Conservation (phyloP, 2,329 filamentous ascomycete genomes). For the Huntiella moniliformis region DNA sequence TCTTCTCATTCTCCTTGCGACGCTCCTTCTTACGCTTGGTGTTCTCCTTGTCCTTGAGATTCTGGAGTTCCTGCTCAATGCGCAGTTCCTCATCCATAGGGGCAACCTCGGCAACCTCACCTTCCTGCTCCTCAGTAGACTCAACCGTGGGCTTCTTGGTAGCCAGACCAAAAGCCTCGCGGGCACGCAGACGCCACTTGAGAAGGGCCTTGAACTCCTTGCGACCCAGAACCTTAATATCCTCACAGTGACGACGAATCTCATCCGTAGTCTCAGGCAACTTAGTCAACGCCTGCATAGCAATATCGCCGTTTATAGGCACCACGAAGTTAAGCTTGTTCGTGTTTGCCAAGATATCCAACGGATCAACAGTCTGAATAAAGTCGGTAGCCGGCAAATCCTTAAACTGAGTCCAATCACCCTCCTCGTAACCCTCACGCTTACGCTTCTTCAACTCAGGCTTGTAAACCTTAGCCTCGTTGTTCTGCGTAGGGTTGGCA, state of each 20-base stretch:
- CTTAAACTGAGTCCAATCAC: slow-evolving; percentile 83
- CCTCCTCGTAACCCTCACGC: slow-evolving; percentile 93
- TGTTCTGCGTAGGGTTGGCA: slow-evolving; percentile 70
- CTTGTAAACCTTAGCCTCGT: slow-evolving; percentile 96
- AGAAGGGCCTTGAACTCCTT: slow-evolving; percentile 87
- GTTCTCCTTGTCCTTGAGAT: slow-evolving; percentile 60
- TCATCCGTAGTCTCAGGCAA: slow-evolving; percentile 75
- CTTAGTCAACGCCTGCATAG: slow-evolving; percentile 67
- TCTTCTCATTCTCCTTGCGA: slow-evolving; percentile 77
- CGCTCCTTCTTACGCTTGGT: slow-evolving; percentile 66
- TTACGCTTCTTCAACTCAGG: slow-evolving; percentile 95
- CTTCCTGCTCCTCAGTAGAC: slow-evolving; percentile 23
- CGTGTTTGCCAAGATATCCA: slow-evolving; percentile 69
- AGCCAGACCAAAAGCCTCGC: slow-evolving; percentile 77
- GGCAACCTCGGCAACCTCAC: slow-evolving; percentile 67
- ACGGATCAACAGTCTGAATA: slow-evolving; percentile 82
- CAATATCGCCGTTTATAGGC: slow-evolving; percentile 63
- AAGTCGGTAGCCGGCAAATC: slow-evolving; percentile 79
- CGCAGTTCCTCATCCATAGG: slow-evolving; percentile 88
- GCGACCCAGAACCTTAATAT: slow-evolving; percentile 76
- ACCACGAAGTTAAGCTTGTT: slow-evolving; percentile 76
- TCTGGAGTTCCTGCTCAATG: slow-evolving; percentile 73
- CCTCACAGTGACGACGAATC: slow-evolving; percentile 57
- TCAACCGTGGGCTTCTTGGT: slow-evolving; percentile 44
- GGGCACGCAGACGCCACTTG: slow-evolving; percentile 73